Evolutionary conservation across 176 grass and related monocot genomes (phyloP).

Genomic region (Aegilops sharonensis): DNA sequence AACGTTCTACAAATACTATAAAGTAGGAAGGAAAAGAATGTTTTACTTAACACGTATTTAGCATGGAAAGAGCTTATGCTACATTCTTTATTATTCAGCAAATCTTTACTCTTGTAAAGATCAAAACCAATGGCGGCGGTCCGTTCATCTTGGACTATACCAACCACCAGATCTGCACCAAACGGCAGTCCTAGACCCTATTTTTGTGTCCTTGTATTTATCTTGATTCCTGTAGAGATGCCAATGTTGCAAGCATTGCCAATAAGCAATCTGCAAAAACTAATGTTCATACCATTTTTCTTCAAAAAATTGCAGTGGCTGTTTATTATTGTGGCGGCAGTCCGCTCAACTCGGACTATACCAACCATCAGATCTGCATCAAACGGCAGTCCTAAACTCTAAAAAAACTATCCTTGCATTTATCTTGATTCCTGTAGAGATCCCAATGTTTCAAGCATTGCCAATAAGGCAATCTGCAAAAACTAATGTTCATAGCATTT

Average conservation of each 20-base stretch:
- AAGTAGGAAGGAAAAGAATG: background rate
- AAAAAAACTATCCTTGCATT: background rate
- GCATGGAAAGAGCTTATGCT: background rate
- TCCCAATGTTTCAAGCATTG: background rate
- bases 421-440: background rate
- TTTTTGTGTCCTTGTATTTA: background rate
- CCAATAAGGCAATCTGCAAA: background rate
- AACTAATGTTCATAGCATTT: background rate
- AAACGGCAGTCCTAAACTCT: background rate
- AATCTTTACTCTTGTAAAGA: background rate
- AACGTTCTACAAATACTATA: background rate
- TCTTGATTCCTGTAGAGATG: background rate
- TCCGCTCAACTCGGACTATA: background rate
- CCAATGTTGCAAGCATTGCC: background rate
- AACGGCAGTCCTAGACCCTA: background rate
- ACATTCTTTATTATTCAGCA: background rate
- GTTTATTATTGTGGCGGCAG: background rate
- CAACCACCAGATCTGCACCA: background rate
- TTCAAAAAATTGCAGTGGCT: background rate
- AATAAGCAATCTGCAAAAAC: background rate
- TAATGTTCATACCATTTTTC: background rate
- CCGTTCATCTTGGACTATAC: background rate
- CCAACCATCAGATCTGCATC: background rate
- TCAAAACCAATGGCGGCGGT: background rate
- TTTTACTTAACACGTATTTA: conserved; percentile 15